A percentile compares a stretch with the other conserved stretches of the same genome.
Evolutionary conservation across 768 basidiomycete genomes (phyloP).

Genomic region (Fomitopsis pulvina): DNA sequence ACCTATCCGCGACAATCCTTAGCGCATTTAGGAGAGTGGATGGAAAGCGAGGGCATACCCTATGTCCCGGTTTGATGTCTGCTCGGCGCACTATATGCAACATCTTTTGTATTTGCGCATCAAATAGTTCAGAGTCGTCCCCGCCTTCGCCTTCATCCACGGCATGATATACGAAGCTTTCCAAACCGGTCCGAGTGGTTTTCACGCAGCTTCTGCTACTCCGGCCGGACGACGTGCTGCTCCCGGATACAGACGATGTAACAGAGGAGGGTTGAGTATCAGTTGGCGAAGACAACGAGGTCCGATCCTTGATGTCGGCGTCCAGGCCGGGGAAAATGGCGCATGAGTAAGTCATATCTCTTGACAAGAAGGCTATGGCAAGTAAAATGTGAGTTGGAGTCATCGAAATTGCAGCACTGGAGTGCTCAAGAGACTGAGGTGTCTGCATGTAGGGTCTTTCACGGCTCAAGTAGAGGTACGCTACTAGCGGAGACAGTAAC

Average conservation of each 20-base stretch:
- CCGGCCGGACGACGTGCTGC: too few relatives aligned
- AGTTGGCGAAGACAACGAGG: neutral
- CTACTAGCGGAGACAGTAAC: too few relatives aligned
- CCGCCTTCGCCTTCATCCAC: neutral
- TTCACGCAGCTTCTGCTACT: too few relatives aligned
- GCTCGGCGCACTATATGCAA: conserved; percentile 59
- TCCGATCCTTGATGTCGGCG: conserved; percentile 30
- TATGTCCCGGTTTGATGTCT: conserved; percentile 46
- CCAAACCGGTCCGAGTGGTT: neutral
- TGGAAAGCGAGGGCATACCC: conserved; percentile 9
- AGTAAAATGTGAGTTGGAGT: neutral
- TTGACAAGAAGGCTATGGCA: conserved; percentile 42
- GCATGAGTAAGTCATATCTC: conserved; percentile 76
- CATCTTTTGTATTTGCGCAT: conserved; percentile 44
- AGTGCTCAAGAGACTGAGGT: too few relatives aligned
- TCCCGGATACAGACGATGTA: too few relatives aligned
- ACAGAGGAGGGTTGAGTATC: neutral
- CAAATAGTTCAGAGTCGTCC: conserved; percentile 15
- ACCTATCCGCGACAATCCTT: conserved; percentile 26
- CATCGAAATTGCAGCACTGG: neutral
- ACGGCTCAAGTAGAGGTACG: too few relatives aligned
- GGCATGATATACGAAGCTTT: neutral
- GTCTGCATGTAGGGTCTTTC: too few relatives aligned
- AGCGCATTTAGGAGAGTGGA: neutral
- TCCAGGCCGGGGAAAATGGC: conserved; percentile 64